phyloP scores from a whole-genome alignment of 139 green algal genomes.

The Chlorella sp. region DNA sequence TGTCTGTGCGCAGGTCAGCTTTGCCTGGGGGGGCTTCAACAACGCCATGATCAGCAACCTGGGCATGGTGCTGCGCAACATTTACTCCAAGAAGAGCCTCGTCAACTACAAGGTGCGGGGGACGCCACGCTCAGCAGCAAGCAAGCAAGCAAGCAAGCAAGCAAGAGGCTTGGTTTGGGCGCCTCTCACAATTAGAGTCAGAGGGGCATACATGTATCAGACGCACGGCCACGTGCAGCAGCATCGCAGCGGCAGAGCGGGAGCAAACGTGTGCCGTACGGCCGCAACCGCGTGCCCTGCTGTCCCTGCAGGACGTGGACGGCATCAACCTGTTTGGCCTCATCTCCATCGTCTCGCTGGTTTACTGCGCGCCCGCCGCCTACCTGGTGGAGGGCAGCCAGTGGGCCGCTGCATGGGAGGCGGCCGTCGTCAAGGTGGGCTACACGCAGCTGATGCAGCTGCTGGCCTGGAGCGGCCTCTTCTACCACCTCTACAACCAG shows the following conservation, averaged over 20 bases:
- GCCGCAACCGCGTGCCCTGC: too few relatives aligned
- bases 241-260: too few relatives aligned
- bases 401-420: conserved; percentile 42
- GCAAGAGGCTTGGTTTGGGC: too few relatives aligned
- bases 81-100: conserved; percentile 84
- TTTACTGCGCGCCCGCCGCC: conserved; percentile 70
- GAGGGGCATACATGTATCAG: neutral
- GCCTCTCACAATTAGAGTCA: too few relatives aligned
- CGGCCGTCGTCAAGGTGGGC: conserved; percentile 45
- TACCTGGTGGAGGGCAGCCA: conserved; percentile 54
- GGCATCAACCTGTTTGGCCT: conserved; percentile 92
- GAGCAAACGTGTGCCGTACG: too few relatives aligned
- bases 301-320: conserved; percentile 62
- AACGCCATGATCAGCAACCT: conserved; percentile 87
- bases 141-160: too few relatives aligned
- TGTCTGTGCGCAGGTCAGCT: conserved; percentile 46
- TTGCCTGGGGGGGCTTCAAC: conserved; percentile 80
- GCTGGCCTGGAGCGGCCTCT: conserved; percentile 62
- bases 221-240: too few relatives aligned
- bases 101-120: conserved; percentile 81
- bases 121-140: conserved; percentile 6
- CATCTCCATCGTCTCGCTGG: conserved; percentile 74
- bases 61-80: conserved; percentile 89
- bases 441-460: conserved; percentile 42
- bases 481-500: conserved; percentile 92